Evolutionary conservation across 2,329 filamentous ascomycete species (phyloP).

Genomic region (Colletotrichum tanaceti): DNA sequence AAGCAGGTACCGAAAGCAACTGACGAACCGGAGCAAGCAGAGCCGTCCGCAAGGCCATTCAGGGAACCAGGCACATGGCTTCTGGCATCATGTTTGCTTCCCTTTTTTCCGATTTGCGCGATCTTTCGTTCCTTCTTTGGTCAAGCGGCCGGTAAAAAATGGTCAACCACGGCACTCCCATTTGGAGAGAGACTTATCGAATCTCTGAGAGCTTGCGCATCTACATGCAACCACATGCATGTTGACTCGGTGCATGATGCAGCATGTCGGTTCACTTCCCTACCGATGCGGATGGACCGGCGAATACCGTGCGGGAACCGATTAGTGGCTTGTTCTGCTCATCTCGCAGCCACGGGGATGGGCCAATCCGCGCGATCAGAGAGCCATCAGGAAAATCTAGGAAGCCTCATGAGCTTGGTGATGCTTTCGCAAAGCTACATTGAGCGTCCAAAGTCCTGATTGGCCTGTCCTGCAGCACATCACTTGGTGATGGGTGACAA

Average conservation of each 20-base stretch:
- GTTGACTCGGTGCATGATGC: conserved; percentile 38
- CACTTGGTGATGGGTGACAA: conserved; percentile 40
- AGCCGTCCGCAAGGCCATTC: conserved; percentile 15
- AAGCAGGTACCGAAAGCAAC: conserved; percentile 21
- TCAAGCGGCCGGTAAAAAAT: conserved; percentile 2
- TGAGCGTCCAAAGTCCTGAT: conserved; percentile 13
- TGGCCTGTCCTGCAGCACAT: conserved; percentile 32
- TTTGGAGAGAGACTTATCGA: conserved; percentile 11
- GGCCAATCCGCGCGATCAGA: conserved; percentile 21
- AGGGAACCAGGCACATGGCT: conserved; percentile 31
- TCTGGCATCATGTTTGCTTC: conserved; percentile 16
- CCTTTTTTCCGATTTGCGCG: conserved; percentile 39
- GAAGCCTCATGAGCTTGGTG: conserved; percentile 31
- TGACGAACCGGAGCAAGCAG: conserved; percentile 24
- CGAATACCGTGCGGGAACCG: conserved; percentile 32
- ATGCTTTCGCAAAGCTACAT: conserved; percentile 37
- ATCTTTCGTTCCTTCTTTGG: conserved; percentile 32
- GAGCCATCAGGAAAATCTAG: conserved; percentile 28
- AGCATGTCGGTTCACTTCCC: conserved; percentile 29
- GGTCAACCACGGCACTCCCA: conserved; percentile 26
- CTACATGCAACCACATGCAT: conserved; percentile 37
- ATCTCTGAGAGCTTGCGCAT: conserved; percentile 27
- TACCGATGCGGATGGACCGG: conserved; percentile 28
- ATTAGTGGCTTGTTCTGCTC: conserved; percentile 24
- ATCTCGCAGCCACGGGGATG: conserved; percentile 13